Conservation (phyloP, 805 yeast genomes). For the Lachancea nothofagi region DNA sequence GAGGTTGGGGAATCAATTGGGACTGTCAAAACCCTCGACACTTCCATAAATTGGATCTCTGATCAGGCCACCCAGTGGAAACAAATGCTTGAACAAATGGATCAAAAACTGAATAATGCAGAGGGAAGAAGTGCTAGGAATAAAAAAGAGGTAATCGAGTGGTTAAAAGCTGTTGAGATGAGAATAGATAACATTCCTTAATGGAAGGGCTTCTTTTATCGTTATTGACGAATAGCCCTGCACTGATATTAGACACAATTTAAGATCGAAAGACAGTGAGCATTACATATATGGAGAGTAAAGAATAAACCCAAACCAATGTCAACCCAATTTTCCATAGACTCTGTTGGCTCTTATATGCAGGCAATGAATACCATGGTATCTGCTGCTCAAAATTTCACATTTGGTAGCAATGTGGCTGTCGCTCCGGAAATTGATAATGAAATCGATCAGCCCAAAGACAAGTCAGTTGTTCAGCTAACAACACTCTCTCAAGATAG, state of each 20-base stretch:
- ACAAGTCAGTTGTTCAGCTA: slow-evolving; percentile 25
- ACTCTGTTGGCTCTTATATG: slow-evolving; percentile 71
- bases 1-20: slow-evolving; percentile 15
- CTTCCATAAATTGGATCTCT: slow-evolving; percentile 16
- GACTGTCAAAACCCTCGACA: slow-evolving; percentile 19
- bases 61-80: slow-evolving; percentile 29
- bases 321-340: slow-evolving; percentile 48
- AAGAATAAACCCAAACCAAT: slow-evolving; percentile 20
- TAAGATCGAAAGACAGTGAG: too few species aligned
- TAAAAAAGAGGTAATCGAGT: slow-evolving; percentile 2
- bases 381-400: slow-evolving; percentile 38
- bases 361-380: slow-evolving; percentile 71
- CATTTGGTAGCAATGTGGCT: slow-evolving; percentile 16
- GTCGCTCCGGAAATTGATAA: slow-evolving; percentile 38
- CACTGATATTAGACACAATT: too few species aligned
- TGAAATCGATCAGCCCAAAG: slow-evolving; percentile 23
- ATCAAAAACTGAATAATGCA: slow-evolving; percentile 14
- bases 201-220: background rate
- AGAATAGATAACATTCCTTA: background rate
- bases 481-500: slow-evolving; percentile 35
- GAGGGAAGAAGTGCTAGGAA: slow-evolving; percentile 13
- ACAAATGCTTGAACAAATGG: slow-evolving; percentile 16
- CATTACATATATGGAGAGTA: background rate
- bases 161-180: slow-evolving; percentile 3
- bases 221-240: too few species aligned